These are phyloP conservation scores for Pythium vanterpoolii DNA, from an alignment of 352 stramenopile genomes.

Conservation along the genomic window DNA sequence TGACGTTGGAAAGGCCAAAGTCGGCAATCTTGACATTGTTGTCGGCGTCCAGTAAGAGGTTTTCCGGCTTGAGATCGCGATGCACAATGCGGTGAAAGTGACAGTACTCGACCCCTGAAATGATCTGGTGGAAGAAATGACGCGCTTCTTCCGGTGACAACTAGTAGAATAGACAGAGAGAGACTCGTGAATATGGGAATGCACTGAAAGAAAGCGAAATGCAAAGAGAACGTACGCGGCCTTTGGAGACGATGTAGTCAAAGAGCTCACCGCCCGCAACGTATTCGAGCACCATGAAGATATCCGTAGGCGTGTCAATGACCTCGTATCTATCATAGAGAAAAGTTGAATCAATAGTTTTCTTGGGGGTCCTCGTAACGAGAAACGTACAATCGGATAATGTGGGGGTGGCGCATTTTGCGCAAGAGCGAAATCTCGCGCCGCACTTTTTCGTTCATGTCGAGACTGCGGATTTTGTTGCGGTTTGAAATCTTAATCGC, in stretches of 20 bases:
- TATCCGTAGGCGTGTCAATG: constrained; percentile 99
- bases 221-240: constrained; percentile 44
- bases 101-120: constrained; percentile 99
- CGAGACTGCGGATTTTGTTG: constrained; percentile 97
- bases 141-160: constrained; percentile 96
- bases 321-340: constrained; percentile 89
- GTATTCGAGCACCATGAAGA: constrained; percentile 95
- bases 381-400: constrained; percentile 99
- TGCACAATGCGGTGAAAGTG: constrained; percentile 99
- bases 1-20: constrained; percentile 99
- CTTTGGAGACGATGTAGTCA: constrained; percentile 99
- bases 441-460: constrained; percentile 99
- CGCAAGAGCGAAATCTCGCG: constrained; percentile 99
- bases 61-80: constrained; percentile 98
- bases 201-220: not conserved
- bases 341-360: not conserved
- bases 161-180: too few relatives aligned
- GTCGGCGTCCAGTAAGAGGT: constrained; percentile 96
- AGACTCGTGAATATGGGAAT: too few relatives aligned
- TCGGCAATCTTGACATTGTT: constrained; percentile 99
- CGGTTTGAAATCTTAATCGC: constrained; percentile 99
- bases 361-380: too few relatives aligned
- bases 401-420: constrained; percentile 98
- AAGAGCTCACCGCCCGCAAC: constrained; percentile 93
- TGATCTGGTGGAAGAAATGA: constrained; percentile 99